Conservation (phyloP, 768 basidiomycete genomes). For the Lactifluus subvellereus region DNA sequence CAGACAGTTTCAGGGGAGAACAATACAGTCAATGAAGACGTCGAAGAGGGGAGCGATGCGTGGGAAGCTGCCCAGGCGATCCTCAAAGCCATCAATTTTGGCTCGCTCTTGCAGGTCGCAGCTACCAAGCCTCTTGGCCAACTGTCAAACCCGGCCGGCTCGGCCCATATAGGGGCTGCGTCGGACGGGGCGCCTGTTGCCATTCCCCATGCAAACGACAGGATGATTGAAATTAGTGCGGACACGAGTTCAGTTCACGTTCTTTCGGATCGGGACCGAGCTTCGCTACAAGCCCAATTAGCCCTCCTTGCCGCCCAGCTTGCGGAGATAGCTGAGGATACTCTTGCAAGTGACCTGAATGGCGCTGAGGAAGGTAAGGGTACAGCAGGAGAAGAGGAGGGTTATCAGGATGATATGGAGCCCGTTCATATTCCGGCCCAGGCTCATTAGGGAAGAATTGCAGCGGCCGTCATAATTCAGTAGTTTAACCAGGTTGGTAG, state of each 20-base stretch:
- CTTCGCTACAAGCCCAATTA: constrained; percentile 67
- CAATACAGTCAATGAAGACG: constrained; percentile 29
- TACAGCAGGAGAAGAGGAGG: constrained; percentile 1
- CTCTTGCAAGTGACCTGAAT: constrained; percentile 19
- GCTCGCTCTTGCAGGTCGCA: constrained; percentile 43
- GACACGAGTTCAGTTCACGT: constrained; percentile 24
- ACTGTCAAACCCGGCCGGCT: neutral
- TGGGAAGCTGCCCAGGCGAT: constrained; percentile 78
- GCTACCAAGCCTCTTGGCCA: constrained; percentile 4
- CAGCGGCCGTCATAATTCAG: neutral
- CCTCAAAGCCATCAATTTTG: constrained; percentile 71
- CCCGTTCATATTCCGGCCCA: constrained; percentile 15
- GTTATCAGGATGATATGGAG: constrained; percentile 27
- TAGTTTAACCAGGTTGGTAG: neutral
- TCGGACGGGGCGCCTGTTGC: neutral
- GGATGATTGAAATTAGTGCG: constrained; percentile 6
- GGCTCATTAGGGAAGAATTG: neutral
- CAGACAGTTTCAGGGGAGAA: constrained; percentile 7
- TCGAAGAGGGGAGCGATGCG: constrained; percentile 48
- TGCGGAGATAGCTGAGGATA: constrained; percentile 52
- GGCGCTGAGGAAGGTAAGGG: constrained; percentile 5
- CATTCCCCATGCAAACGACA: neutral
- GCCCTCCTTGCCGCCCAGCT: constrained; percentile 69
- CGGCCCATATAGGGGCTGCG: neutral
- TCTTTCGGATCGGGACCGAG: constrained; percentile 44